Base-by-base conservation (phyloP, 1,139 yeast genomes). In the Sugiyamaella sp. region DNA sequence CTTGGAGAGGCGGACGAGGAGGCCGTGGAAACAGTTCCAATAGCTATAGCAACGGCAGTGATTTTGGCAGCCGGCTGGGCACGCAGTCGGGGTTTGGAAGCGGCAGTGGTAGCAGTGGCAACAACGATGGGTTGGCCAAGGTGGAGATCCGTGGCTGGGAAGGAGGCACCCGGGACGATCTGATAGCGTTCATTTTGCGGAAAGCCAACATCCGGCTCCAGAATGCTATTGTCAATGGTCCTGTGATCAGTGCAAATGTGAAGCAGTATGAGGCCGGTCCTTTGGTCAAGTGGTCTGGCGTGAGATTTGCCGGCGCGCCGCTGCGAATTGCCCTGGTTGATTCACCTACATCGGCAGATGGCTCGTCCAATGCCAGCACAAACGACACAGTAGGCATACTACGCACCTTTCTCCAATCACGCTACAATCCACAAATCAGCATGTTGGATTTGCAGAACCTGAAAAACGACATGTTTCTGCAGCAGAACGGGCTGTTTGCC, bases 111-210 rank as follows among this genome's bases (percentile, higher is more conserved):
- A 12, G 14, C 14, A 29, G 14, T 12, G 14, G 35, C n/a, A 6
- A 29, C n/a, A 29, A 12, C 22, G 35, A 20, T 16, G n/a, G n/a
- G n/a, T 19, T 16, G 3, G 27, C 35, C 10, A 17, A 40, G 1
- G 78, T 87, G 19, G 90, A 85, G 60, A 78, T 89, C 16, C 74
- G 79, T 50, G 89, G 90, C 43, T 90, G 97, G 97, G 85, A 86
- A 61, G 89, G 90, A 51, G 69, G 70, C 2, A 70, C 85, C 10
- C 77, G 76, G 58, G 86, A 82, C 46, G 95, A 88, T 52, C 75
- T 90, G 57, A 75, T 87, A 17, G 75, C 76, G 44, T 90, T 89
- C 69, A 73, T 90, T 12, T 78, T 84, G 46, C 77, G 95, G 60
- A 89, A 87, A 67, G 75, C 89, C 24, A 75, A 80, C 53, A 76